These are phyloP conservation scores for Phytopythium vexans DNA, from an alignment of 352 stramenopile genomes.

Conservation along the genomic window DNA sequence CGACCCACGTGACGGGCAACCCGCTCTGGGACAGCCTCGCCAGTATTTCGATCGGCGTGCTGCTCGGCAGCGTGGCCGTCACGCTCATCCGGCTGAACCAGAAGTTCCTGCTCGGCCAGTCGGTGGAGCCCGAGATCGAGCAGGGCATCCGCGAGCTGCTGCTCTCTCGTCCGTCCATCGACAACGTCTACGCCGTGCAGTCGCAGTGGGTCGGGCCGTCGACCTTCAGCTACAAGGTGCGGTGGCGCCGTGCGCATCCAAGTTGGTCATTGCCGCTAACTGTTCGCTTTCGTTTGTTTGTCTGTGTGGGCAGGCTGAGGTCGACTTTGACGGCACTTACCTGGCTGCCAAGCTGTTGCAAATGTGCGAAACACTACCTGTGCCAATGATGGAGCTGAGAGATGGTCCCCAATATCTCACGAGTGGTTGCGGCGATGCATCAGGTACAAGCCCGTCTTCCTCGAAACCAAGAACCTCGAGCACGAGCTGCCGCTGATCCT, in stretches of 20 bases:
- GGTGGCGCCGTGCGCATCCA: too few relatives aligned
- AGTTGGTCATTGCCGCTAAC: background rate
- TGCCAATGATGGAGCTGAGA: background rate
- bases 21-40: slow-evolving; percentile 95
- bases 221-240: slow-evolving; percentile 97
- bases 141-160: slow-evolving; percentile 74
- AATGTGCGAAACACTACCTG: slow-evolving; percentile 45
- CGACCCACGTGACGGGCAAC: slow-evolving; percentile 90
- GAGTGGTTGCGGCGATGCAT: slow-evolving; percentile 5
- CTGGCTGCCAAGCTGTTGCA: slow-evolving; percentile 93
- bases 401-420: slow-evolving; percentile 9
- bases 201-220: slow-evolving; percentile 97
- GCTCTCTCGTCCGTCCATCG: slow-evolving; percentile 88
- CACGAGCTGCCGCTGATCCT: slow-evolving; percentile 93
- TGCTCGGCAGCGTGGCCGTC: slow-evolving; percentile 94
- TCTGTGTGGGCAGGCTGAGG: slow-evolving; percentile 78
- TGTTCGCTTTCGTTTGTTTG: slow-evolving; percentile 6
- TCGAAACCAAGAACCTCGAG: slow-evolving; percentile 88
- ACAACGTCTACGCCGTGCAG: slow-evolving; percentile 95
- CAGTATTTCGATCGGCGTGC: slow-evolving; percentile 92
- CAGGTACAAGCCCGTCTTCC: slow-evolving; percentile 92
- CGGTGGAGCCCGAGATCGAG: slow-evolving; percentile 92
- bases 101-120: slow-evolving; percentile 95
- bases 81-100: slow-evolving; percentile 95
- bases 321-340: slow-evolving; percentile 99